These are phyloP conservation scores for Scleromitrula shiraiana DNA, from an alignment of 2,329 filamentous ascomycete species.

Conservation along the genomic window DNA sequence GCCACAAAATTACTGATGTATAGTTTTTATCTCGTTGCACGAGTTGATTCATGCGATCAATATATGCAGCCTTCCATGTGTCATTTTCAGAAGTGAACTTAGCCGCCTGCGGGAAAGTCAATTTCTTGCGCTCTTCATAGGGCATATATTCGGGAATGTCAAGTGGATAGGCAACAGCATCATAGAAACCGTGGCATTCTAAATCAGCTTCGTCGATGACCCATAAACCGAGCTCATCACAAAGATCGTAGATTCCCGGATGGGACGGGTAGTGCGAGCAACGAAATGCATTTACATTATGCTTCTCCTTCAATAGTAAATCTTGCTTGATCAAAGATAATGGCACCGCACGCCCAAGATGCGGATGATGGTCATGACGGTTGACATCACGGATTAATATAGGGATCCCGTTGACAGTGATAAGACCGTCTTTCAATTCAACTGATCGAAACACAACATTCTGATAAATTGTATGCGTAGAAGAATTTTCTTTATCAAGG, in stretches of 20 bases:
- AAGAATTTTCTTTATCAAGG: constrained; percentile 28
- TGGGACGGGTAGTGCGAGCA: constrained; percentile 63
- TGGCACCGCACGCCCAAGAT: constrained; percentile 42
- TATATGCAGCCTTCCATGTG: constrained; percentile 53
- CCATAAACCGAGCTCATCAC: constrained; percentile 60
- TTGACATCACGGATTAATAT: constrained; percentile 59
- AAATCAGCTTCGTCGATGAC: constrained; percentile 46
- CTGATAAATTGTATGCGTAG: constrained; percentile 34
- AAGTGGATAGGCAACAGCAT: constrained; percentile 37
- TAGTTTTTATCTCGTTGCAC: constrained; percentile 65
- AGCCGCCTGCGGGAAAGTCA: constrained; percentile 46
- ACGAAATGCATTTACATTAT: constrained; percentile 65
- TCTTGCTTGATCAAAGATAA: constrained; percentile 51
- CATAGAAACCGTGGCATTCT: constrained; percentile 43
- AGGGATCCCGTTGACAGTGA: constrained; percentile 54
- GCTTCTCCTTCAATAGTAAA: constrained; percentile 58
- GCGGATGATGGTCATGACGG: constrained; percentile 42
- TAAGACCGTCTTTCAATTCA: constrained; percentile 51
- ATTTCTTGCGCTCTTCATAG: constrained; percentile 51
- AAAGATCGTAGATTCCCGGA: constrained; percentile 48
- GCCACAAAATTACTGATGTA: constrained; percentile 64
- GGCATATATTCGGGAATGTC: constrained; percentile 48
- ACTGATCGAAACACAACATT: constrained; percentile 56
- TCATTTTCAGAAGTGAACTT: constrained; percentile 54
- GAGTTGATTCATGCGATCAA: constrained; percentile 58